Evolutionary conservation across 148 eudicot genomes (phyloP), one percentile per base, ranked within the genome.

Genomic region (Gaultheria prostrata): DNA sequence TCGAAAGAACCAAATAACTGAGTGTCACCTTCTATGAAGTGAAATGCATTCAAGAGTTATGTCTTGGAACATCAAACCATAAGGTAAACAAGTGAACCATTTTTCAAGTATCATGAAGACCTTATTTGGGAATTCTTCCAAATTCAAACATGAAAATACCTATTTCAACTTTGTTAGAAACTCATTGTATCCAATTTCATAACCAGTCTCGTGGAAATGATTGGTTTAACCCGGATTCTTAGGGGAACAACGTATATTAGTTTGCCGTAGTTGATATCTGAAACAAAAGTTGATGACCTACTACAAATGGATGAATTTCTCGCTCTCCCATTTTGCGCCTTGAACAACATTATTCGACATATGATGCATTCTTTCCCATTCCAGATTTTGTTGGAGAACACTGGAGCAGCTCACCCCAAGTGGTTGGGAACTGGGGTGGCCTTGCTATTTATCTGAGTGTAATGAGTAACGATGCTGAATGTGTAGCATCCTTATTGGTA

Each of bases 1-100:
- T 50, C 17, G 59, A 54, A n/a, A 59, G 67, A 61, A 61, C n/a
- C 28, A n/a, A 61, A 61, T 6, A n/a, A 61, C 67, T 61, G 8
- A n/a, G 21, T 61, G 2, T 61, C 21, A 61, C 67, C 67, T 61
- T 61, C 67, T 11, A 61, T 61, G 2, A n/a, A 9, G 28, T 61
- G 67, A 61, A n/a, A 61, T 61, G 67, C 67, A n/a, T 61, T 61
- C 67, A 61, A 61, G 28, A 61, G 67, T 61, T 61, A 59, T 59
- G 9, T 61, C 67, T 61, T 61, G 28, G 28, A 61, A 21, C 28
- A 59, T 59, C 67, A 59, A 61, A 61, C 3, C 9, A 21, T 61
- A 21, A 61, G 67, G 67, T 61, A 61, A 61, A 61, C 67, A 61
- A 61, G 12, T 9, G 56, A 53, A 53, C 4, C 13, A 53, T 53